Conservation (phyloP, 2,329 filamentous ascomycete species). For the Botryotinia convoluta region DNA sequence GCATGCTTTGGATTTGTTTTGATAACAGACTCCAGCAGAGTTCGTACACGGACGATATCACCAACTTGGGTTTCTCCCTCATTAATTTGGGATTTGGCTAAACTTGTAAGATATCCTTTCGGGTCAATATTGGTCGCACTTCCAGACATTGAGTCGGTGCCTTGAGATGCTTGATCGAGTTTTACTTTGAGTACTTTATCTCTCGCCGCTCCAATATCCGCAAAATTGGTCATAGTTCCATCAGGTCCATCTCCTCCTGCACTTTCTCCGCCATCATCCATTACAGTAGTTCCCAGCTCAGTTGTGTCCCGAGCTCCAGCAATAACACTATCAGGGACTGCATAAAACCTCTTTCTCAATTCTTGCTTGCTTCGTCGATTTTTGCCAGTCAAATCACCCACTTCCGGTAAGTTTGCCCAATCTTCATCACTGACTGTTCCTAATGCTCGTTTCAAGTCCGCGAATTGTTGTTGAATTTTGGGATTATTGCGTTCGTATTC, state of each 20-base stretch:
- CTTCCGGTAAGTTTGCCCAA: constrained; percentile 93
- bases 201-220: constrained; percentile 91
- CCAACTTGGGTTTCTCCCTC: constrained; percentile 83
- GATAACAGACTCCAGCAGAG: constrained; percentile 92
- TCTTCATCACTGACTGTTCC: constrained; percentile 90
- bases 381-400: constrained; percentile 93
- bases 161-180: constrained; percentile 81
- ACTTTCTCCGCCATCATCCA: constrained; percentile 65
- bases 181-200: constrained; percentile 95
- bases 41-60: constrained; percentile 90
- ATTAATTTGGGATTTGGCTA: constrained; percentile 76
- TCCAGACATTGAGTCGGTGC: constrained; percentile 67
- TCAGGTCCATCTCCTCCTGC: constrained; percentile 52
- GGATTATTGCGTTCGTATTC: constrained; percentile 97
- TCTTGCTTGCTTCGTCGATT: constrained; percentile 84
- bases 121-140: constrained; percentile 90
- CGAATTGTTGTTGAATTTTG: constrained; percentile 97
- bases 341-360: constrained; percentile 82
- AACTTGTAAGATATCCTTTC: constrained; percentile 90
- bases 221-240: constrained; percentile 96
- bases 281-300: constrained; percentile 85
- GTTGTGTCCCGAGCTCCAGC: constrained; percentile 77
- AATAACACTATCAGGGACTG: constrained; percentile 92
- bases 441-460: constrained; percentile 88
- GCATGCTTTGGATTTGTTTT: constrained; percentile 95